phyloP scores from a whole-genome alignment of 1,284 basidiomycete genomes.

The Malassezia furfur region DNA sequence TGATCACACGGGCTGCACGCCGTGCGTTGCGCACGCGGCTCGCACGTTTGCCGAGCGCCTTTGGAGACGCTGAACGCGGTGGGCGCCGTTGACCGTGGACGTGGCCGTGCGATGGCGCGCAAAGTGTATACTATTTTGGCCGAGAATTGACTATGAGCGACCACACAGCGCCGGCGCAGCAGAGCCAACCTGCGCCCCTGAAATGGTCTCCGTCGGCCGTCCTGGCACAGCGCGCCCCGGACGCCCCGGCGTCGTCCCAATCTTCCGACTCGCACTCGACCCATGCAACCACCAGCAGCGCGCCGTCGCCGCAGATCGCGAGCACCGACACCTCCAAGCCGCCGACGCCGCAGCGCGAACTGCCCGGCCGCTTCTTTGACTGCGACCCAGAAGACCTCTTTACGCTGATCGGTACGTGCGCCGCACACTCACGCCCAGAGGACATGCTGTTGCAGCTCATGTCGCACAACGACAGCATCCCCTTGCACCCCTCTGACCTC shows the following conservation, averaged over 20 bases:
- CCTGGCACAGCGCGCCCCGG: background rate
- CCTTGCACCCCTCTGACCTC: slow-evolving; percentile 41
- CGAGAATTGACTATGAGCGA: background rate
- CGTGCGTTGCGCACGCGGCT: too few relatives aligned
- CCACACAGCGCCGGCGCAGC: background rate
- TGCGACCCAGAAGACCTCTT: slow-evolving; percentile 40
- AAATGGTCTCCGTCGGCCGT: slow-evolving; percentile 16
- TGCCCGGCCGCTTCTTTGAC: slow-evolving; percentile 41
- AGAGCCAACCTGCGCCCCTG: background rate
- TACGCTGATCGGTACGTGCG: slow-evolving; percentile 31
- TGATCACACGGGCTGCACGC: background rate
- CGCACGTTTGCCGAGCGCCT: too few relatives aligned
- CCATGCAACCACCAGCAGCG: background rate
- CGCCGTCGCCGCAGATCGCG: background rate
- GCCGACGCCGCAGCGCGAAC: background rate
- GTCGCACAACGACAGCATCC: slow-evolving; percentile 44
- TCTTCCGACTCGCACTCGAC: background rate
- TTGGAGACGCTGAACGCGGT: background rate
- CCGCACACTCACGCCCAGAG: slow-evolving; percentile 8
- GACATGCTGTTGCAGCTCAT: slow-evolving; percentile 45
- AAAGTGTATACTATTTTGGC: background rate
- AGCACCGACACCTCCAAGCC: background rate
- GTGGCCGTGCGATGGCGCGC: background rate
- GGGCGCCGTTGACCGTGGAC: background rate
- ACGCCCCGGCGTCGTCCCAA: background rate